Percentiles rank a stretch among this genome's conserved stretches.
Conservation (phyloP, 495 filamentous ascomycete genomes). For the Letharia lupina region DNA sequence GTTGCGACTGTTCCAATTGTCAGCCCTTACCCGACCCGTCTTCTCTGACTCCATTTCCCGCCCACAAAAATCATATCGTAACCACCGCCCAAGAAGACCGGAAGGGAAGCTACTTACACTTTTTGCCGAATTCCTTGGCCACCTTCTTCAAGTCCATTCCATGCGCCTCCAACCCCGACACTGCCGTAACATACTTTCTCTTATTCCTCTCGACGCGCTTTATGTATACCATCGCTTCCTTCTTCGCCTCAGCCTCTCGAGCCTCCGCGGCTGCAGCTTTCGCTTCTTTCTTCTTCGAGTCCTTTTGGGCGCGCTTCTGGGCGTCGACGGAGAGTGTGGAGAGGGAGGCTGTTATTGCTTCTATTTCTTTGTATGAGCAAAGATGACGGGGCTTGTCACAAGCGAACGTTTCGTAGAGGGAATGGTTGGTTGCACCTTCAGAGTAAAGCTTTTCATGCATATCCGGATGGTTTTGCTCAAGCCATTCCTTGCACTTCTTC, state of each 20-base stretch:
- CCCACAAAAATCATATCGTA: not conserved
- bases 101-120: conserved; percentile 33
- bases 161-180: conserved; percentile 82
- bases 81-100: not conserved
- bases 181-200: conserved; percentile 86
- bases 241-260: conserved; percentile 67
- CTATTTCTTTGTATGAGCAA: conserved; percentile 34
- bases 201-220: conserved; percentile 98
- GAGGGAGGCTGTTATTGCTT: conserved; percentile 73
- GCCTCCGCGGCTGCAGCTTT: conserved; percentile 79
- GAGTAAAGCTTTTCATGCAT: conserved; percentile 77
- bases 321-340: conserved; percentile 79
- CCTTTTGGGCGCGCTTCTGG: conserved; percentile 85
- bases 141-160: conserved; percentile 72
- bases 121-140: conserved; percentile 81
- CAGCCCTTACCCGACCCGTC: not conserved
- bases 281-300: conserved; percentile 87
- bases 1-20: conserved; percentile 56
- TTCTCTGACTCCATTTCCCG: not conserved
- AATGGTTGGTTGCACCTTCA: conserved; percentile 46
- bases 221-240: conserved; percentile 73
- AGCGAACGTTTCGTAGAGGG: conserved; percentile 5
- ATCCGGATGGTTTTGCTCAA: conserved; percentile 62
- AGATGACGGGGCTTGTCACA: conserved; percentile 9
- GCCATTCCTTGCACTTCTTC: conserved; percentile 97